phyloP scores from a whole-genome alignment of 2,329 filamentous ascomycete genomes.

The Fusarium sp. region DNA sequence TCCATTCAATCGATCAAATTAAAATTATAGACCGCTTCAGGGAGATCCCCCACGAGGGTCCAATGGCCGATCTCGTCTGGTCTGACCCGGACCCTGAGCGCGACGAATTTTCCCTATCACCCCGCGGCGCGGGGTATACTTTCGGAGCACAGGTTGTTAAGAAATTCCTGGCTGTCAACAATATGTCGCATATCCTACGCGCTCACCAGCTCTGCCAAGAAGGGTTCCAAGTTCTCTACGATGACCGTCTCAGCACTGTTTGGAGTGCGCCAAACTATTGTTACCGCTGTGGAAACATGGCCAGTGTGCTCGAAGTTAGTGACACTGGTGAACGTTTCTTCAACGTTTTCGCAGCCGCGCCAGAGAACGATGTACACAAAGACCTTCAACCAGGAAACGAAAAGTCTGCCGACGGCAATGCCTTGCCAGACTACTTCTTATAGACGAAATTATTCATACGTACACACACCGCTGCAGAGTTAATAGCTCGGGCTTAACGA shows the following conservation, averaged over 20 bases:
- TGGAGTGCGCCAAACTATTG: constrained; percentile 99
- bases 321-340: constrained; percentile 94
- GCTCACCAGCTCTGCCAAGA: constrained; percentile 99
- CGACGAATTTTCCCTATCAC: constrained; percentile 95
- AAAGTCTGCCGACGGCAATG: constrained; percentile 71
- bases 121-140: constrained; percentile 93
- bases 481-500: constrained; percentile 36
- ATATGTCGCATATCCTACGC: constrained; percentile 96
- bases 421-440: constrained; percentile 79
- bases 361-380: constrained; percentile 92
- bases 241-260: constrained; percentile 92
- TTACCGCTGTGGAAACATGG: constrained; percentile 96
- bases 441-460: constrained; percentile 51
- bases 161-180: constrained; percentile 97
- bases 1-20: constrained; percentile 99
- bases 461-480: constrained; percentile 21
- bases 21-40: constrained; percentile 99
- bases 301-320: constrained; percentile 95
- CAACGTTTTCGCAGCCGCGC: constrained; percentile 97
- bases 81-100: constrained; percentile 97
- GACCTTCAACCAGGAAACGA: constrained; percentile 83
- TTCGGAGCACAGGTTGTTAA: constrained; percentile 98
- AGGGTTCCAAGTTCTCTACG: constrained; percentile 96
- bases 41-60: constrained; percentile 97
- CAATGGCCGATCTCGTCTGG: constrained; percentile 99